Evolutionary conservation across 306 rosid species (phyloP).

Genomic region (Lathyrus oleraceus): DNA sequence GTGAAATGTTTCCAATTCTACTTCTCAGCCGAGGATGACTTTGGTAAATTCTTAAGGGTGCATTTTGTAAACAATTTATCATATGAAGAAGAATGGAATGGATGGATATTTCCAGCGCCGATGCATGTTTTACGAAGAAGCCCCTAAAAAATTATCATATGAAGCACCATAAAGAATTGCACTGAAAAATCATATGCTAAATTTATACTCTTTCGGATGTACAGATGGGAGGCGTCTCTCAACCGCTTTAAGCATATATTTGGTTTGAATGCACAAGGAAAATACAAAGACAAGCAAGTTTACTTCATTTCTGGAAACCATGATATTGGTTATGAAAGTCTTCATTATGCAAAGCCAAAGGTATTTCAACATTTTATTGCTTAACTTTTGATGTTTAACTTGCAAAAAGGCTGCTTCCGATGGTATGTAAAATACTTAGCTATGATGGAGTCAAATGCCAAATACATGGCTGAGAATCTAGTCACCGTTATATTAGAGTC

Average conservation of each 20-base stretch:
- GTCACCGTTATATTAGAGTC: constrained; percentile 4
- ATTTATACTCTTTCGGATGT: constrained; percentile 33
- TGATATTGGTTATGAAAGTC: constrained; percentile 74
- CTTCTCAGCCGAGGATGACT: not conserved
- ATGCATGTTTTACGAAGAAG: not conserved
- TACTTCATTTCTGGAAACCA: constrained; percentile 77
- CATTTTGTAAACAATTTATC: not conserved
- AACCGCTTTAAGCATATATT: constrained; percentile 70
- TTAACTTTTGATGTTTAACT: constrained; percentile 16
- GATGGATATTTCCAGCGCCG: not conserved
- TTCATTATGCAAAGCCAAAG: constrained; percentile 54
- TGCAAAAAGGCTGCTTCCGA: constrained; percentile 13
- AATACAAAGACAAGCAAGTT: constrained; percentile 46
- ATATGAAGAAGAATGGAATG: too few relatives aligned
- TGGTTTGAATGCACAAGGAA: constrained; percentile 54
- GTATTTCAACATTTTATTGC: constrained; percentile 40
- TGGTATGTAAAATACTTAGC: not conserved
- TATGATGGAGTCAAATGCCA: constrained; percentile 26
- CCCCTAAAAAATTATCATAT: not conserved
- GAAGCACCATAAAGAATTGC: not conserved
- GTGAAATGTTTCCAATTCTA: not conserved
- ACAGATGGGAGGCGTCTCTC: constrained; percentile 76
- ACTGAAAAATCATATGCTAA: constrained; percentile 16
- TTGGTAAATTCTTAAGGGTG: not conserved
- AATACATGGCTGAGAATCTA: constrained; percentile 25